Base-by-base conservation (phyloP, 1,284 basidiomycete species). In the Termitomyces sp. region DNA sequence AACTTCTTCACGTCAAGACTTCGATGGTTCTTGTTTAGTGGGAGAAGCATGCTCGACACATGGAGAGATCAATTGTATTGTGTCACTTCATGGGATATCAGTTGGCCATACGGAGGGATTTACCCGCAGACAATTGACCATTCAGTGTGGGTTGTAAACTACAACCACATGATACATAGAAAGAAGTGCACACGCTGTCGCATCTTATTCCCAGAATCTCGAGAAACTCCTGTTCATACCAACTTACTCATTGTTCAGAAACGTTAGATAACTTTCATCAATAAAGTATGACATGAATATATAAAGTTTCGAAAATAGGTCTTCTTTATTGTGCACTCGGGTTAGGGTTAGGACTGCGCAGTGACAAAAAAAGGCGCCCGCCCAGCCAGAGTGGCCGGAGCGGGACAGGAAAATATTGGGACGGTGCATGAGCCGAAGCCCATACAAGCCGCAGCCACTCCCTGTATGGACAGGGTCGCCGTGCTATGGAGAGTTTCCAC, bases 321-420 rank as follows among this genome's bases (percentile, higher is more conserved):
- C n/a, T n/a, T n/a, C n/a, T 21, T 46, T 5, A 38, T 39, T 13
- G 8, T 31, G 13, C 19, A 28, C 30, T 47, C 37, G 24, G 48
- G 37, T 40, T 72, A 71, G 63, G 74, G 74, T 78, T 77, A 78
- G 72, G 70, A 71, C 71, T 69, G 1, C 0, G 30, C 35, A 52
- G 42, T 49, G 47, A 56, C 59, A 68, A 71, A 54, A 74, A 71
- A 69, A 60, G 63, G 46, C 63, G 70, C 73, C 72, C 66, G 64
- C 72, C 68, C 70, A 73, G 75, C 74, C 74, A 74, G 71, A 75
- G 72, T 74, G 79, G 78, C 77, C 74, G 65, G 71, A 76, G 72
- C 72, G 71, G 76, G 74, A 79, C 79, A 71, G 81, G 80, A 72
- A 83, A 83, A 84, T 83, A 83, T 83, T 83, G 60, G 71, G 80